These are phyloP conservation scores for Thinopyrum elongatum DNA, from an alignment of 176 grass and related monocot genomes.

Conservation along the genomic window DNA sequence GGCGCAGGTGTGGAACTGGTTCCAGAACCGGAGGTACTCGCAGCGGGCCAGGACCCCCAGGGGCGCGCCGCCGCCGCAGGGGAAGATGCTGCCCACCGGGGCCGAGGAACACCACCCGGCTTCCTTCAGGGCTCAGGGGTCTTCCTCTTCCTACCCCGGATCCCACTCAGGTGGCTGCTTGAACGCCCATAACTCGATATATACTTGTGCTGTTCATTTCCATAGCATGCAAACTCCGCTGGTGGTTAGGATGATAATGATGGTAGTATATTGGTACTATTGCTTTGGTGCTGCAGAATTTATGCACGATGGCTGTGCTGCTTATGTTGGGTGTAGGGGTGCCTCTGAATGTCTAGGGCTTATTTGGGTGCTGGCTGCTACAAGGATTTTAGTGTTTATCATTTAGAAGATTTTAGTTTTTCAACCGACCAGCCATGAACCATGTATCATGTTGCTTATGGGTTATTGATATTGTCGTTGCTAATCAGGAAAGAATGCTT, in stretches of 20 bases:
- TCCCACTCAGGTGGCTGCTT: constrained; percentile 53
- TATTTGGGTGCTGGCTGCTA: background rate
- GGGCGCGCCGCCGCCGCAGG: constrained; percentile 11
- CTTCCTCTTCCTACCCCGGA: constrained; percentile 25
- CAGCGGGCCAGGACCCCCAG: constrained; percentile 69
- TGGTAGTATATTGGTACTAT: background rate
- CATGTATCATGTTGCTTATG: background rate
- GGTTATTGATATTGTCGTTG: background rate
- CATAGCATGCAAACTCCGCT: background rate
- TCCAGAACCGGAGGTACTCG: constrained; percentile 96
- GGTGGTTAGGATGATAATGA: background rate
- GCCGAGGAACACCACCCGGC: constrained; percentile 44
- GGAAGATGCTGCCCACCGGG: constrained; percentile 38
- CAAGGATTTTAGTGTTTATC: background rate
- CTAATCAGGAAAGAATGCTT: constrained; percentile 45
- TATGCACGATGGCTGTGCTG: background rate
- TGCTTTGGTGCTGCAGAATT: background rate
- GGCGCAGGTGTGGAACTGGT: constrained; percentile 98
- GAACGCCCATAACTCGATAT: background rate
- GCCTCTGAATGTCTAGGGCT: background rate
- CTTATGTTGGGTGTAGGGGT: background rate
- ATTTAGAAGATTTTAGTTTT: background rate
- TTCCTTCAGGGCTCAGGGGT: constrained; percentile 36
- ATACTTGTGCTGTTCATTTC: background rate
- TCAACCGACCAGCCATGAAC: background rate